Percentiles rank a stretch among this genome's conserved stretches.
Conservation (phyloP, 164 flowering plant genomes). For the Akebia trifoliata region DNA sequence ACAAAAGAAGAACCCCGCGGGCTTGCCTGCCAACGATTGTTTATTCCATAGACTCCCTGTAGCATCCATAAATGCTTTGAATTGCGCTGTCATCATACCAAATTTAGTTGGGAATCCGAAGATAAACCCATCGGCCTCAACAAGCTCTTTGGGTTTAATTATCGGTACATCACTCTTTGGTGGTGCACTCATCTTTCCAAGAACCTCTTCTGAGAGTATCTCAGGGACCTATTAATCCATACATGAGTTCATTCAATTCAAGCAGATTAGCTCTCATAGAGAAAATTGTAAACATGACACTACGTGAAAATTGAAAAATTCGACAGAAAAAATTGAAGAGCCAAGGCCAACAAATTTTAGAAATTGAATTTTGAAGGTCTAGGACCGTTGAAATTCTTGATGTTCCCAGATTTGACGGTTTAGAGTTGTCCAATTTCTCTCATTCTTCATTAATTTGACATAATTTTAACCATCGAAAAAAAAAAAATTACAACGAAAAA, state of each 20-base stretch:
- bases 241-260: background rate
- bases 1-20: constrained; percentile 82
- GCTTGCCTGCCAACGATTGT: constrained; percentile 84
- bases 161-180: constrained; percentile 69
- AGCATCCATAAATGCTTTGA: constrained; percentile 82
- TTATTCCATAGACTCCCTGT: constrained; percentile 85
- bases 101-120: constrained; percentile 92
- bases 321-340: too few relatives aligned
- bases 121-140: constrained; percentile 82
- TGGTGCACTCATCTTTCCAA: constrained; percentile 86
- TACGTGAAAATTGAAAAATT: too few relatives aligned
- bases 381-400: too few relatives aligned
- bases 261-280: background rate
- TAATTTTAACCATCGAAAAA: background rate
- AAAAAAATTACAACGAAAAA: too few relatives aligned
- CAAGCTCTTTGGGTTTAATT: constrained; percentile 63
- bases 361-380: too few relatives aligned
- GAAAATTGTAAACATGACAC: background rate
- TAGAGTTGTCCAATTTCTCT: too few relatives aligned
- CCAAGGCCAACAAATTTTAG: too few relatives aligned
- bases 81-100: constrained; percentile 95
- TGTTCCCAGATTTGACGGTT: too few relatives aligned
- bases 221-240: constrained; percentile 74
- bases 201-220: constrained; percentile 66
- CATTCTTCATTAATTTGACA: too few relatives aligned